phyloP scores from a whole-genome alignment of 2,329 filamentous ascomycete genomes.

The Colletotrichum higginsianum region DNA sequence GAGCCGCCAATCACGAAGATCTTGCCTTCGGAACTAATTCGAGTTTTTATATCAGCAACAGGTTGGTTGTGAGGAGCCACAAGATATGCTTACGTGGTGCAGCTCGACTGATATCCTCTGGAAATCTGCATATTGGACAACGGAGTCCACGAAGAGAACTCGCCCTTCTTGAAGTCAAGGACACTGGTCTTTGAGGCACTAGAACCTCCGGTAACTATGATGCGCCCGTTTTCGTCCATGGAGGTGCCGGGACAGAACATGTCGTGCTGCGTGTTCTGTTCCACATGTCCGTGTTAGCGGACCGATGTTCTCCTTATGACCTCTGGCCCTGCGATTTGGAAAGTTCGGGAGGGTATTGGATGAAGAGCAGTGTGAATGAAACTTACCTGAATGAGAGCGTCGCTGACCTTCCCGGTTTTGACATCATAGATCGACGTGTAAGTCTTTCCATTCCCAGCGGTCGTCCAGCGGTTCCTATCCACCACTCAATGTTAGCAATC shows the following conservation, averaged over 20 bases:
- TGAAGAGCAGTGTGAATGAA: no score
- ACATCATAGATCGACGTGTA: slow-evolving; percentile 28
- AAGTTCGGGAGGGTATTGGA: neutral
- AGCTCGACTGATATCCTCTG: slow-evolving; percentile 67
- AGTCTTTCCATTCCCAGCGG: slow-evolving; percentile 31
- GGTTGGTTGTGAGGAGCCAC: no score
- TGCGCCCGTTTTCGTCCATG: slow-evolving; percentile 61
- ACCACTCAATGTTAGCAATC: neutral
- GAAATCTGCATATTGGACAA: slow-evolving; percentile 60
- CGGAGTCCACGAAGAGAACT: slow-evolving; percentile 54
- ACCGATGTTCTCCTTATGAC: neutral
- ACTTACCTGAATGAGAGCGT: slow-evolving; percentile 48
- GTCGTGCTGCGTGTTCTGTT: slow-evolving; percentile 61
- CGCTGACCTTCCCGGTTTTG: slow-evolving; percentile 45
- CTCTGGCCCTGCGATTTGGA: no score
- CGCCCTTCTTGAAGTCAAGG: slow-evolving; percentile 53
- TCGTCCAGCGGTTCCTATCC: slow-evolving; percentile 44
- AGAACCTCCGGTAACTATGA: slow-evolving; percentile 69
- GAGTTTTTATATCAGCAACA: neutral
- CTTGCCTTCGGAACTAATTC: slow-evolving; percentile 61
- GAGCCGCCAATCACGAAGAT: slow-evolving; percentile 73
- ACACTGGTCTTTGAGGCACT: slow-evolving; percentile 63
- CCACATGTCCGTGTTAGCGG: neutral
- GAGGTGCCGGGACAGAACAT: slow-evolving; percentile 72
- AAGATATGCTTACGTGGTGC: slow-evolving; percentile 49